Conservation (phyloP, 2,329 filamentous ascomycete genomes). For the Aspergillus piperis region DNA sequence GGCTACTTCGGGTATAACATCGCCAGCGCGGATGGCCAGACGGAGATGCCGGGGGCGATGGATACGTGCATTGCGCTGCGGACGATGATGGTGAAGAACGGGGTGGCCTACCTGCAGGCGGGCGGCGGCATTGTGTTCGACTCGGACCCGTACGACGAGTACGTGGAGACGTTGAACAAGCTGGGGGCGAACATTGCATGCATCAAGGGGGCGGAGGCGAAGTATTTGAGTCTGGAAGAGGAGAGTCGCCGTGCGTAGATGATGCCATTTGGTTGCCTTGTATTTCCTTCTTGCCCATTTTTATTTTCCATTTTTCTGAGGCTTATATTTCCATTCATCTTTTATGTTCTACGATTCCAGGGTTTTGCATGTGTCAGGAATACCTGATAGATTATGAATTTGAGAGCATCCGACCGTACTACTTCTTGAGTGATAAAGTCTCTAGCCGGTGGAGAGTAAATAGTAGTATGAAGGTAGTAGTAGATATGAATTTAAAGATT, state of each 20-base stretch:
- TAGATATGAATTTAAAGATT: no score
- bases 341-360: background rate
- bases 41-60: slow-evolving; percentile 78
- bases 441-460: no score
- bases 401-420: no score
- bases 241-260: slow-evolving; percentile 16
- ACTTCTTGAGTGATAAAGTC: no score
- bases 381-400: no score
- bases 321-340: no score
- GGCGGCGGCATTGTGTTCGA: slow-evolving; percentile 91
- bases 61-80: slow-evolving; percentile 81
- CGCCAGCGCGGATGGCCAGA: slow-evolving; percentile 63
- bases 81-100: slow-evolving; percentile 93
- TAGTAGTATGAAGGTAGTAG: no score
- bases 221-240: slow-evolving; percentile 53
- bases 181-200: slow-evolving; percentile 85
- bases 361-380: no score
- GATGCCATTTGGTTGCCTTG: background rate
- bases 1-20: slow-evolving; percentile 92
- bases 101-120: slow-evolving; percentile 85
- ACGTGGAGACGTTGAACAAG: slow-evolving; percentile 97
- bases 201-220: slow-evolving; percentile 79
- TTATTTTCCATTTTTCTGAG: background rate
- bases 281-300: background rate
- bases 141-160: slow-evolving; percentile 86